Percentiles rank a stretch among this genome's conserved stretches.
Evolutionary conservation across 495 filamentous ascomycete species (phyloP).

Genomic region (Penicillium nucicola): DNA sequence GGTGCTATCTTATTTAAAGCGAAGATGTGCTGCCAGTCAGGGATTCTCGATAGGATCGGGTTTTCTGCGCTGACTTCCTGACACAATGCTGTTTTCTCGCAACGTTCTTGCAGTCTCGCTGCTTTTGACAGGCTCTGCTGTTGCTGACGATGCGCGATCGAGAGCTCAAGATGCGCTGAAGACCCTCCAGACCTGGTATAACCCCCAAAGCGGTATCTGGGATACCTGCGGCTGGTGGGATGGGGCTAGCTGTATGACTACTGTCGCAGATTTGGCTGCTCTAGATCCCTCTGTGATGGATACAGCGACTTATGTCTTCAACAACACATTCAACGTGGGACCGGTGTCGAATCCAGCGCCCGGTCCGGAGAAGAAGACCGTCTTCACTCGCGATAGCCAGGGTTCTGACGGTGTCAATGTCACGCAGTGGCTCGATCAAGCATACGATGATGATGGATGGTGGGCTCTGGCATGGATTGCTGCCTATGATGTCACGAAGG

Average conservation of each 20-base stretch:
- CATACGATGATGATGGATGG: conserved; percentile 72
- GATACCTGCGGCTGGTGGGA: conserved; percentile 74
- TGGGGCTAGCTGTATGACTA: conserved; percentile 64
- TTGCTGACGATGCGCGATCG: conserved; percentile 17
- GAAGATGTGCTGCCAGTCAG: not conserved
- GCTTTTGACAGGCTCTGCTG: conserved; percentile 1
- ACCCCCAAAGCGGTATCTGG: conserved; percentile 59
- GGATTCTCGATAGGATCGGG: not conserved
- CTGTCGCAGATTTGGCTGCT: conserved; percentile 58
- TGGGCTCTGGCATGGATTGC: conserved; percentile 68
- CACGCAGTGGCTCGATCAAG: conserved; percentile 51
- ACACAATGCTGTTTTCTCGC: conserved; percentile 13
- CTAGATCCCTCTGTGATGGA: conserved; percentile 33
- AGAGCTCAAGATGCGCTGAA: conserved; percentile 45
- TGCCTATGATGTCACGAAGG: conserved; percentile 58
- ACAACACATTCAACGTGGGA: conserved; percentile 35
- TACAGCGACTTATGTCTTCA: conserved; percentile 37
- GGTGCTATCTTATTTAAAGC: conserved; percentile 14
- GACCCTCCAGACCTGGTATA: conserved; percentile 63
- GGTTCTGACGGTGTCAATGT: conserved; percentile 13
- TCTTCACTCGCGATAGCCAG: conserved; percentile 4
- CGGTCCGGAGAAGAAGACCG: conserved; percentile 14
- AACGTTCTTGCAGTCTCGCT: conserved; percentile 4
- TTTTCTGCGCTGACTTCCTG: not conserved
- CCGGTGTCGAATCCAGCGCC: conserved; percentile 25